Percentiles rank a stretch among this genome's conserved stretches.
phyloP scores from a whole-genome alignment of 2,329 filamentous ascomycete species.

The Fusarium scirpi region DNA sequence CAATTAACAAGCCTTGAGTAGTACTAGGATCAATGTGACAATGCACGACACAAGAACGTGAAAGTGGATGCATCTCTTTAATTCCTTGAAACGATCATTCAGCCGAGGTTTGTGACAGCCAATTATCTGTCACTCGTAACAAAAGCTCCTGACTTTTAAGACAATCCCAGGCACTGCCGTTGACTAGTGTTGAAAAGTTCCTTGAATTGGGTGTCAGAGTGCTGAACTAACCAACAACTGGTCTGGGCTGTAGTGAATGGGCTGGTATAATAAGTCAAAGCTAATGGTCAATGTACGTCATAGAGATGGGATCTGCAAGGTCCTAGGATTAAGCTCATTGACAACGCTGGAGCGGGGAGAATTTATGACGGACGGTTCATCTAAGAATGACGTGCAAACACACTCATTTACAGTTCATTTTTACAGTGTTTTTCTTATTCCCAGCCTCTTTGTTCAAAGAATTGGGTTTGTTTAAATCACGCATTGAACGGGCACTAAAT shows the following conservation, averaged over 20 bases:
- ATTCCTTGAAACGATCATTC: constrained; percentile 10
- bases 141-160: constrained; percentile 17
- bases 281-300: background rate
- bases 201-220: constrained; percentile 20
- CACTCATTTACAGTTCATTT: constrained; percentile 10
- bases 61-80: constrained; percentile 2
- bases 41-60: constrained; percentile 3
- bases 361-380: constrained; percentile 19
- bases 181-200: constrained; percentile 18
- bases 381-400: constrained; percentile 36
- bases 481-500: background rate
- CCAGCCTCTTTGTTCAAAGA: constrained; percentile 10
- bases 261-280: background rate
- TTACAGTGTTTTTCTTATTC: background rate
- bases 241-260: background rate
- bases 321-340: constrained; percentile 9
- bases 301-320: constrained; percentile 6
- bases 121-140: background rate
- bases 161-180: constrained; percentile 33
- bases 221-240: constrained; percentile 21
- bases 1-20: constrained; percentile 17
- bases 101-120: constrained; percentile 4
- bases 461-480: constrained; percentile 10
- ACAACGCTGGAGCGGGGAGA: constrained; percentile 20
- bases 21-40: background rate